phyloP scores from a whole-genome alignment of 225 moss, liverwort and hornwort genomes.

The Lunularia cruciata region DNA sequence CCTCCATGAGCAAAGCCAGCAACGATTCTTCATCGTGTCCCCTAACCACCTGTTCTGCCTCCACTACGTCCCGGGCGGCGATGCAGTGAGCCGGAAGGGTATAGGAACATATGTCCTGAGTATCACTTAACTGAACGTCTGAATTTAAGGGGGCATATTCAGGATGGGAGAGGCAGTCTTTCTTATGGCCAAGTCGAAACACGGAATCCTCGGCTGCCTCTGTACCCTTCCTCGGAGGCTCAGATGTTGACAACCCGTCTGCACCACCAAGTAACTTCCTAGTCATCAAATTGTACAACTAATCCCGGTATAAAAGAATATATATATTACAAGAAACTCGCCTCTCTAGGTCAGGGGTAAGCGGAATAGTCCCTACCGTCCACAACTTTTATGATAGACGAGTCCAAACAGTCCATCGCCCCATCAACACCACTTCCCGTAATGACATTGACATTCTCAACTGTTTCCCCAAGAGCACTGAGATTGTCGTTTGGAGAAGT shows the following conservation, averaged over 20 bases:
- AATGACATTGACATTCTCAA: neutral
- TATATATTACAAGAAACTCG: neutral
- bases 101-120: slow-evolving; percentile 6
- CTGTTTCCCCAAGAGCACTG: slow-evolving; percentile 4
- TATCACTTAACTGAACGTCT: slow-evolving; percentile 13
- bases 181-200: slow-evolving; percentile 12
- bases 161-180: slow-evolving; percentile 13
- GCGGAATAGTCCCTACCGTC: slow-evolving; percentile 19
- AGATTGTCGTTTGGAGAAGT: slow-evolving; percentile 13
- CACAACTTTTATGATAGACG: neutral
- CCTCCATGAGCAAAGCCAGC: slow-evolving; percentile 79
- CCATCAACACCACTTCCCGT: neutral
- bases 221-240: slow-evolving; percentile 1
- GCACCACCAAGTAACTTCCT: slow-evolving; percentile 12
- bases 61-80: slow-evolving; percentile 16
- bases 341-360: neutral
- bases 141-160: slow-evolving; percentile 18
- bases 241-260: slow-evolving; percentile 21
- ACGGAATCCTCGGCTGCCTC: slow-evolving; percentile 12
- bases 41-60: slow-evolving; percentile 34
- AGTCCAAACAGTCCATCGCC: slow-evolving; percentile 6
- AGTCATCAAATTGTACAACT: neutral
- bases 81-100: slow-evolving; percentile 28
- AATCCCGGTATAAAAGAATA: neutral
- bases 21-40: slow-evolving; percentile 85